Base-by-base conservation (phyloP, 768 basidiomycete genomes). In the Strobilomyces dryophilus region DNA sequence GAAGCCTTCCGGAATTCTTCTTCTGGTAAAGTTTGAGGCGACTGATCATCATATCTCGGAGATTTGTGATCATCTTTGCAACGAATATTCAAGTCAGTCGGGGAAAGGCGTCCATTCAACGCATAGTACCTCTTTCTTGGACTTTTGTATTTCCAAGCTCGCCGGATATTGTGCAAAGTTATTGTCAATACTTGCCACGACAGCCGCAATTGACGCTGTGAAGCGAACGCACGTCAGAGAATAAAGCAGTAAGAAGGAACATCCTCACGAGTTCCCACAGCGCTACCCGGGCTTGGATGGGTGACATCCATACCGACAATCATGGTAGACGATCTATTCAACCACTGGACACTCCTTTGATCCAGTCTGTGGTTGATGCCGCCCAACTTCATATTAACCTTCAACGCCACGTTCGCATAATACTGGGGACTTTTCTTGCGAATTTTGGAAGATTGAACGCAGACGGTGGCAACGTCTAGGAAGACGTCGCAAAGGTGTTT, bases 221-320 rank as follows among this genome's bases (percentile, higher is more conserved):
- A 45, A 31, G 6, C 11, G 47, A 37, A 39, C 10, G 24, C 20
- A 3, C 5, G 18, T 61, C 29, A 53, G 18, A 45, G 14, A n/a
- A n/a, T n/a, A 51, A 4, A n/a, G 26, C 10, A 35, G 12, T 29
- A 37, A 9, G 39, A 39, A 17, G 36, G 8, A 0, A 52, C 15
- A 26, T 39, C 36, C 69, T 52, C 52, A 69, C 68, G 76, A 17
- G 80, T 80, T 14, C 80, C 78, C 27, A 65, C 62, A 56, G 82
- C 76, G 52, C 85, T 88, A 2, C 85, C 84, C 5, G 82, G 83
- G 18, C 89, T 86, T 20, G 89, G 89, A 68, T 92, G 89, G 2
- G 87, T 91, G 21, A 89, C 87, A 46, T 81, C 80, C 73, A 79
- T 79, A 17, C 80, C 80, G 5, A 82, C 77, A 39, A 81, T 53